Percentiles rank a stretch among this genome's conserved stretches.
phyloP scores from a whole-genome alignment of 1,284 basidiomycete genomes.

The Puccinia brachypodii region DNA sequence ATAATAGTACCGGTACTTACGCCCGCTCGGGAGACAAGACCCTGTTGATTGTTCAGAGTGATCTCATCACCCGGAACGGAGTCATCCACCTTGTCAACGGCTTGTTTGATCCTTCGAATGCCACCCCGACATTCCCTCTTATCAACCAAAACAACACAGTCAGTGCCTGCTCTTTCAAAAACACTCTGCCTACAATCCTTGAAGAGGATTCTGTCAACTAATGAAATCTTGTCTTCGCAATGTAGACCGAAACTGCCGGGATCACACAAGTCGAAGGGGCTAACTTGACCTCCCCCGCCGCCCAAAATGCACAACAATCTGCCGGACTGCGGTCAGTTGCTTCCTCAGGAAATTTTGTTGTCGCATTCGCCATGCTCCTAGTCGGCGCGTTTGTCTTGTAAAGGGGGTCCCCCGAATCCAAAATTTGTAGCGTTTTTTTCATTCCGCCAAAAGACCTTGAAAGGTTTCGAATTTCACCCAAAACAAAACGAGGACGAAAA shows the following conservation, averaged over 20 bases:
- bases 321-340: background rate
- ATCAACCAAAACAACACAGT: constrained; percentile 28
- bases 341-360: background rate
- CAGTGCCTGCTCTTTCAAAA: background rate
- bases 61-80: constrained; percentile 70
- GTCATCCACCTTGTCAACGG: constrained; percentile 64
- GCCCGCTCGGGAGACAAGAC: constrained; percentile 64
- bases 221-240: background rate
- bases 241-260: constrained; percentile 14
- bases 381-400: constrained; percentile 4
- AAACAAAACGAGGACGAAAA: too few relatives aligned
- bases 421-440: background rate
- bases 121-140: constrained; percentile 37
- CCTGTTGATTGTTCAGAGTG: constrained; percentile 65
- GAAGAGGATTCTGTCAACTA: too few relatives aligned
- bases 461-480: background rate
- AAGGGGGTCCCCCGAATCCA: background rate
- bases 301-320: constrained; percentile 23
- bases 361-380: background rate
- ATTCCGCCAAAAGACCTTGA: background rate
- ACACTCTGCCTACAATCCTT: too few relatives aligned
- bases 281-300: constrained; percentile 18
- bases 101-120: constrained; percentile 32
- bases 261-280: constrained; percentile 35
- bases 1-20: constrained; percentile 67